Conservation (phyloP, 2,329 filamentous ascomycete genomes). For the Fusarium guadeloupense region DNA sequence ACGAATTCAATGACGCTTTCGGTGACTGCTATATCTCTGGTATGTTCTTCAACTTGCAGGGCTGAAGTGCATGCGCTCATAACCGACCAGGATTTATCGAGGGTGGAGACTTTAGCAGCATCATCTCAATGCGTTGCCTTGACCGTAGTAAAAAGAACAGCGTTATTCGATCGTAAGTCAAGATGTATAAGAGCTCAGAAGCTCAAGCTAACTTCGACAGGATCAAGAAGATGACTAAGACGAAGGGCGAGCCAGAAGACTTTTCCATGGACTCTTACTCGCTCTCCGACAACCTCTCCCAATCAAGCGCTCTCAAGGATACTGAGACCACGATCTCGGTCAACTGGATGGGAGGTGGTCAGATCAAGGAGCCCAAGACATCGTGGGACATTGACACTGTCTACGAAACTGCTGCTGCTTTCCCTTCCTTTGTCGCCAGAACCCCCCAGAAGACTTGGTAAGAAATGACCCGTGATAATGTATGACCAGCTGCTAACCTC, state of each 20-base stretch:
- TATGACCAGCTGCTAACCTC: fast-evolving
- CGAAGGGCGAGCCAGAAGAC: background rate
- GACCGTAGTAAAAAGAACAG: background rate
- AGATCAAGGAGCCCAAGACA: background rate
- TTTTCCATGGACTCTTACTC: background rate
- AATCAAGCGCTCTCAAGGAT: background rate
- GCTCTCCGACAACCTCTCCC: background rate
- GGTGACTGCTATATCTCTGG: slow-evolving; percentile 19
- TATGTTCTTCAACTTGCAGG: background rate
- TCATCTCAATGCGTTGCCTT: slow-evolving; percentile 5
- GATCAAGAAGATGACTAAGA: background rate
- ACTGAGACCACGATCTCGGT: slow-evolving; percentile 8
- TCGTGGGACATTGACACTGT: background rate
- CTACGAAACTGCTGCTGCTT: background rate
- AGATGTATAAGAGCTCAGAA: too few species aligned
- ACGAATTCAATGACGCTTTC: background rate
- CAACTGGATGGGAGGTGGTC: slow-evolving; percentile 1
- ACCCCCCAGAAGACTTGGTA: slow-evolving; percentile 4
- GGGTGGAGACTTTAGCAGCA: slow-evolving; percentile 1
- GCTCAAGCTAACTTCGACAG: too few species aligned
- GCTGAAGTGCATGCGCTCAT: too few species aligned
- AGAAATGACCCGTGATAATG: fast-evolving
- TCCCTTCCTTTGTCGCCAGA: background rate
- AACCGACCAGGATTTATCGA: slow-evolving; percentile 18
- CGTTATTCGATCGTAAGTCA: background rate